phyloP scores from a whole-genome alignment of 108 stramenopile species.

The Cyclotella baltica region DNA sequence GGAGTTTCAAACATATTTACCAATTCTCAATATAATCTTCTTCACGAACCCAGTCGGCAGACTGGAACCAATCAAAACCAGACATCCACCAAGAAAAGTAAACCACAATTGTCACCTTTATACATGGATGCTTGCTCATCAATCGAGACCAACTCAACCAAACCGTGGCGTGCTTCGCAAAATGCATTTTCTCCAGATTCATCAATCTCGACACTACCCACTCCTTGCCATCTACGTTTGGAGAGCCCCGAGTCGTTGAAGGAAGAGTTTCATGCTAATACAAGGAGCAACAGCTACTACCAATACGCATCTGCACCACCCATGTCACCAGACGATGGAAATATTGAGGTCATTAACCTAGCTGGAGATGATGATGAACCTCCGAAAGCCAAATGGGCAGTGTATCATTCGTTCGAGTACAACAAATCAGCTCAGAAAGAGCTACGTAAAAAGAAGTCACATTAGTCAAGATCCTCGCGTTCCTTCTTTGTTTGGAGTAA shows the following conservation, averaged over 20 bases:
- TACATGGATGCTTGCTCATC: not conserved
- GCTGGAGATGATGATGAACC: slow-evolving; percentile 11
- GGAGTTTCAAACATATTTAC: not conserved
- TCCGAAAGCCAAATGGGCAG: slow-evolving; percentile 46
- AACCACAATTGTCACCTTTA: not conserved
- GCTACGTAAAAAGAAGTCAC: slow-evolving; percentile 20
- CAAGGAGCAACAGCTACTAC: slow-evolving; percentile 21
- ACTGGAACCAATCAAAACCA: not conserved
- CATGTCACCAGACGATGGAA: slow-evolving; percentile 25
- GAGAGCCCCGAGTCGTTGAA: slow-evolving; percentile 19
- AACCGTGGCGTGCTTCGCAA: slow-evolving; percentile 18
- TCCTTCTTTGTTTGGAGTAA: no score
- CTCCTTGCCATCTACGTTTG: slow-evolving; percentile 45
- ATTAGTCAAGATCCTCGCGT: slow-evolving; percentile 2
- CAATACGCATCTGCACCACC: slow-evolving; percentile 43
- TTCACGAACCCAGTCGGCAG: not conserved
- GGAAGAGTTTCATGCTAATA: slow-evolving; percentile 9
- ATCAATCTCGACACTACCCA: slow-evolving; percentile 48
- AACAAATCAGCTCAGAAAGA: slow-evolving; percentile 36
- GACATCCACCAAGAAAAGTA: not conserved
- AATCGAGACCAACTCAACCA: not conserved
- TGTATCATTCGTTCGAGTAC: slow-evolving; percentile 45
- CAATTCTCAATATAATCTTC: not conserved
- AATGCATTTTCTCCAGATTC: slow-evolving; percentile 46
- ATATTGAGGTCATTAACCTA: not conserved